phyloP scores from a whole-genome alignment of 164 flowering plant species.

The Piper betle region DNA sequence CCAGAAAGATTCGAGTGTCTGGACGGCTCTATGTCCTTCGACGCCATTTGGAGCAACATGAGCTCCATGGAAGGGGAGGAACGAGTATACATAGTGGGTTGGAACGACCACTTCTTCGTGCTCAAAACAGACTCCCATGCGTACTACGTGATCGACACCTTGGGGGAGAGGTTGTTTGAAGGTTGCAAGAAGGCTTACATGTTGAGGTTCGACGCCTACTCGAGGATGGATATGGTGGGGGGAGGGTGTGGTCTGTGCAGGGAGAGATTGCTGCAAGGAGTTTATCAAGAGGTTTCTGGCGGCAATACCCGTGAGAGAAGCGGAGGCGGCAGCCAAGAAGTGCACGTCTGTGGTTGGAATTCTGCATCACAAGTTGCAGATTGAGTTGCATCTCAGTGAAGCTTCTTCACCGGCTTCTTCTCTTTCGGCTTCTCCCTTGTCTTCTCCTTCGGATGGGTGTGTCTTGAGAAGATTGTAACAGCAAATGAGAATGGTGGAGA shows the following conservation, averaged over 20 bases:
- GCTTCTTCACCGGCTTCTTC: slow-evolving; percentile 12
- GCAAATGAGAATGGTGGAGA: no score
- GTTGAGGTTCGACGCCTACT: slow-evolving; percentile 34
- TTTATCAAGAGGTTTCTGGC: slow-evolving; percentile 57
- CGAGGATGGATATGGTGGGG: slow-evolving; percentile 15
- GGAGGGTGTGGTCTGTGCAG: slow-evolving; percentile 20
- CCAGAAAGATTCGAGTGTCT: slow-evolving; percentile 41
- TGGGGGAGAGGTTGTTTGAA: slow-evolving; percentile 48
- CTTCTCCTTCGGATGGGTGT: slow-evolving; percentile 7
- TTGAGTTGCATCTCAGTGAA: slow-evolving; percentile 39
- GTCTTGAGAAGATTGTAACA: no score
- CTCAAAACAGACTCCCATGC: slow-evolving; percentile 38
- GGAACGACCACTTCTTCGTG: slow-evolving; percentile 78
- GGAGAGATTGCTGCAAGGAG: slow-evolving; percentile 57
- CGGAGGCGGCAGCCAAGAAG: slow-evolving; percentile 29
- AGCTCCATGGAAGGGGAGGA: slow-evolving; percentile 4
- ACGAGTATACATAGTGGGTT: slow-evolving; percentile 46
- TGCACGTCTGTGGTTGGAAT: slow-evolving; percentile 8
- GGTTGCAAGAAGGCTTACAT: slow-evolving; percentile 53
- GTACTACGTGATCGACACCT: slow-evolving; percentile 38
- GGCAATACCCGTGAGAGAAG: slow-evolving; percentile 35
- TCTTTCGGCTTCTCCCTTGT: slow-evolving; percentile 2
- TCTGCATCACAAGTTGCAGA: slow-evolving; percentile 33
- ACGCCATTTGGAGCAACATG: slow-evolving; percentile 45
- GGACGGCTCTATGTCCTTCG: slow-evolving; percentile 44